Conservation (phyloP, 768 basidiomycete species). For the Naganishia vaughanmartiniae region DNA sequence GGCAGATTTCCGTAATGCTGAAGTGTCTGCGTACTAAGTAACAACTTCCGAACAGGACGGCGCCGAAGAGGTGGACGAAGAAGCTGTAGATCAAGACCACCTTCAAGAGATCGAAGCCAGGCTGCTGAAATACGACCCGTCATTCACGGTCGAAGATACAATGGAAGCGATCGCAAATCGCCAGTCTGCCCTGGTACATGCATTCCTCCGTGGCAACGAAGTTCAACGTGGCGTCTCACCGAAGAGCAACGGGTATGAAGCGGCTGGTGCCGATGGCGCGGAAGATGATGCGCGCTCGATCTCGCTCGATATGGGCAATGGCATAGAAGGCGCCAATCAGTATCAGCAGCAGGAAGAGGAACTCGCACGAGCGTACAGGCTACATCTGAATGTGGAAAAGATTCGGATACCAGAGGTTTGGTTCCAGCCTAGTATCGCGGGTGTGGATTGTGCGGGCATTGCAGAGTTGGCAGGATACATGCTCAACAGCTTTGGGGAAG, state of each 20-base stretch:
- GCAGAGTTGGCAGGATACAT: slow-evolving; percentile 88
- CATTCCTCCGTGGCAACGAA: slow-evolving; percentile 61
- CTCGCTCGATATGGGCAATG: slow-evolving; percentile 2
- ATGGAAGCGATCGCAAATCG: slow-evolving; percentile 72
- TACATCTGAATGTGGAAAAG: slow-evolving; percentile 85
- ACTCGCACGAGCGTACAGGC: slow-evolving; percentile 57
- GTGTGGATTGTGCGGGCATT: slow-evolving; percentile 87
- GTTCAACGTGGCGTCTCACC: slow-evolving; percentile 61
- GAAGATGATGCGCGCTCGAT: not conserved
- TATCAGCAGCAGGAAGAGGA: slow-evolving; percentile 33
- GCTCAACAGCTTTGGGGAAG: slow-evolving; percentile 66
- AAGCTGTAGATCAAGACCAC: slow-evolving; percentile 76
- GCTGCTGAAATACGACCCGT: slow-evolving; percentile 76
- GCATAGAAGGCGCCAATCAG: not conserved
- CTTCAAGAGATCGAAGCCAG: slow-evolving; percentile 74
- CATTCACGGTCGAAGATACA: slow-evolving; percentile 76
- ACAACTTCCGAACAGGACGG: slow-evolving; percentile 46
- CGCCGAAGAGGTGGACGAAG: slow-evolving; percentile 68
- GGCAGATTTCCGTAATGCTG: slow-evolving; percentile 34
- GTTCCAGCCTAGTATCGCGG: slow-evolving; percentile 91
- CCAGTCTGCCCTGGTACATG: slow-evolving; percentile 77
- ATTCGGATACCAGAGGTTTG: slow-evolving; percentile 88
- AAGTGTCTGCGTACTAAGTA: not conserved
- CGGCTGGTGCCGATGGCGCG: slow-evolving; percentile 55
- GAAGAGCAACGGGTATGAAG: slow-evolving; percentile 35